Percentiles rank a stretch among this genome's conserved stretches.
phyloP scores from a whole-genome alignment of 805 yeast genomes.

The Candida rishiriensis region DNA sequence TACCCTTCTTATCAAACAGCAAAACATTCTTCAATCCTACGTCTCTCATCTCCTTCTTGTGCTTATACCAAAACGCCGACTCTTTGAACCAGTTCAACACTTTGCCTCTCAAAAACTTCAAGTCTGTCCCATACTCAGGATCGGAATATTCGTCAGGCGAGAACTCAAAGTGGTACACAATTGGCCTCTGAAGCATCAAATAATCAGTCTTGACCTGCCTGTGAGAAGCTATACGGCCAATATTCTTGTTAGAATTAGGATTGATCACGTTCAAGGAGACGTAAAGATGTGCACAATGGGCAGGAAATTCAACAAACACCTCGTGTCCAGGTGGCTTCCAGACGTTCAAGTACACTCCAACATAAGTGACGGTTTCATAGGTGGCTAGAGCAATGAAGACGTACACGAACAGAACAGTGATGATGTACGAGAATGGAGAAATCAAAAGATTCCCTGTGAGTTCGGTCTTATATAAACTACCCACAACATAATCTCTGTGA shows the following conservation, averaged over 20 bases:
- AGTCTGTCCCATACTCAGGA: conserved; percentile 66
- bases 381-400: conserved; percentile 13
- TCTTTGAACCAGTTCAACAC: conserved; percentile 52
- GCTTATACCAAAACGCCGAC: conserved; percentile 26
- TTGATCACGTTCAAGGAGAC: conserved; percentile 42
- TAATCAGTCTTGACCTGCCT: conserved; percentile 3
- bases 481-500: conserved; percentile 12
- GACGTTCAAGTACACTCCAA: conserved; percentile 19
- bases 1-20: conserved; percentile 31
- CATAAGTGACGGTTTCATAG: conserved; percentile 22
- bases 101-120: conserved; percentile 56
- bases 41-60: conserved; percentile 10
- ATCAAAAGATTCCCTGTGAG: conserved; percentile 21
- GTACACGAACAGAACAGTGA: conserved; percentile 26
- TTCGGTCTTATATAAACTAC: conserved; percentile 9
- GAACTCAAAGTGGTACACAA: conserved; percentile 69
- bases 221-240: conserved; percentile 1
- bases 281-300: conserved; percentile 73
- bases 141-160: conserved; percentile 77
- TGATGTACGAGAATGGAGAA: conserved; percentile 17
- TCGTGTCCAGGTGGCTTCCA: conserved; percentile 39
- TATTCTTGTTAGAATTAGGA: conserved; percentile 12
- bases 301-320: conserved; percentile 66
- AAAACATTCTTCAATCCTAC: conserved; percentile 28
- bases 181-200: conserved; percentile 29